phyloP scores from a whole-genome alignment of 1,284 basidiomycete species.

The Phellinidium pouzarii region DNA sequence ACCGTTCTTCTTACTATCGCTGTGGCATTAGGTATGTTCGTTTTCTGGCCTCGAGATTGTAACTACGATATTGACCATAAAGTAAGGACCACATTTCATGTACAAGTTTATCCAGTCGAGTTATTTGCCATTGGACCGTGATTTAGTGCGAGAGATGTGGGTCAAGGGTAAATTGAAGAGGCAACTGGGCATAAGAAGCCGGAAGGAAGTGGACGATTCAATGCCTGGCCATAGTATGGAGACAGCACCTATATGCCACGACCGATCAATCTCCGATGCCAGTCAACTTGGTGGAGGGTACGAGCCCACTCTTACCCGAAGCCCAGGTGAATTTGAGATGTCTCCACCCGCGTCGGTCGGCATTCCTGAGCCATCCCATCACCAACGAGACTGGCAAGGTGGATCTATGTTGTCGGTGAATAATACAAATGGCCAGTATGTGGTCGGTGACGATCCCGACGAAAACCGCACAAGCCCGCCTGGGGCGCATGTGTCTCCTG shows the following conservation, averaged over 20 bases:
- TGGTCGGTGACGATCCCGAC: slow-evolving; percentile 17
- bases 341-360: slow-evolving; percentile 25
- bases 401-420: not conserved
- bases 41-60: slow-evolving; percentile 11
- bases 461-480: slow-evolving; percentile 10
- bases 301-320: slow-evolving; percentile 37
- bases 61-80: slow-evolving; percentile 17
- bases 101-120: slow-evolving; percentile 61
- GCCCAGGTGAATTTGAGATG: slow-evolving; percentile 26
- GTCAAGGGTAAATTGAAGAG: slow-evolving; percentile 80
- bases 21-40: slow-evolving; percentile 61
- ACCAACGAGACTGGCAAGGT: slow-evolving; percentile 3
- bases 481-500: slow-evolving; percentile 9
- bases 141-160: slow-evolving; percentile 89
- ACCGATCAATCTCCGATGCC: slow-evolving; percentile 44
- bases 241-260: slow-evolving; percentile 62
- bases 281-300: slow-evolving; percentile 36
- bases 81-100: slow-evolving; percentile 62
- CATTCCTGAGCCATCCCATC: slow-evolving; percentile 1
- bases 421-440: slow-evolving; percentile 2
- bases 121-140: slow-evolving; percentile 72
- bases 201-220: slow-evolving; percentile 32
- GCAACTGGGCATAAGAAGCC: slow-evolving; percentile 64
- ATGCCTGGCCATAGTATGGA: slow-evolving; percentile 38
- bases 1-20: slow-evolving; percentile 63